These are phyloP conservation scores for Crinitomyces ghanaensis DNA, from an alignment of 805 yeast species.

Conservation along the genomic window DNA sequence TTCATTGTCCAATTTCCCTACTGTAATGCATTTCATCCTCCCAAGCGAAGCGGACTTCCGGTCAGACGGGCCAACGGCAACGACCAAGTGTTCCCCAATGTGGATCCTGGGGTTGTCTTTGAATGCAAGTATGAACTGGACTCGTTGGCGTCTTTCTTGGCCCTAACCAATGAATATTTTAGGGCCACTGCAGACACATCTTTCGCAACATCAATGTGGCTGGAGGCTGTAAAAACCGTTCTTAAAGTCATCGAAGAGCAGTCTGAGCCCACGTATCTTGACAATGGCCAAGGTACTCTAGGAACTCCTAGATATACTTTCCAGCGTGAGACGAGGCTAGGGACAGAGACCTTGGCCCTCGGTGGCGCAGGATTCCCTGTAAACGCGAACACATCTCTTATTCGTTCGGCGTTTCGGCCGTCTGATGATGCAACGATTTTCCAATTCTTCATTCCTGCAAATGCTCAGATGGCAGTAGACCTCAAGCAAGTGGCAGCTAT, in stretches of 20 bases:
- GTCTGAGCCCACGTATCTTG: constrained; percentile 38
- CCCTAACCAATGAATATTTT: constrained; percentile 61
- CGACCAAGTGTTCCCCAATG: constrained; percentile 59
- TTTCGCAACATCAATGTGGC: constrained; percentile 44
- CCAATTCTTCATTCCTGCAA: constrained; percentile 78
- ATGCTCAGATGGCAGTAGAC: constrained; percentile 64
- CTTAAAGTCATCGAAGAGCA: constrained; percentile 47
- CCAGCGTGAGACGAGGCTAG: constrained; percentile 60
- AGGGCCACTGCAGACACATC: constrained; percentile 12
- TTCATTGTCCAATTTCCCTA: constrained; percentile 57
- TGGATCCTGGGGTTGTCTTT: constrained; percentile 61
- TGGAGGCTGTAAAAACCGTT: constrained; percentile 42
- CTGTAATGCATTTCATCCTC: constrained; percentile 90
- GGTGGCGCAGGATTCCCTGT: constrained; percentile 82
- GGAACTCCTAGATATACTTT: constrained; percentile 48
- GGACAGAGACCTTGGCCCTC: constrained; percentile 71
- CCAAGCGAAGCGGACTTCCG: constrained; percentile 32
- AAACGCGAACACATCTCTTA: constrained; percentile 51
- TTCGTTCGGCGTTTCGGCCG: constrained; percentile 80
- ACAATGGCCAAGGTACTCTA: constrained; percentile 33
- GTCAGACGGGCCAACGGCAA: constrained; percentile 34
- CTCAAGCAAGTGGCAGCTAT: constrained; percentile 29
- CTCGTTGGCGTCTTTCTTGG: constrained; percentile 71
- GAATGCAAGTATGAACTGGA: constrained; percentile 89
- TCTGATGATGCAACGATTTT: constrained; percentile 78